These are phyloP conservation scores for Neurospora tetraspora DNA, from an alignment of 495 filamentous ascomycete species.

Conservation along the genomic window DNA sequence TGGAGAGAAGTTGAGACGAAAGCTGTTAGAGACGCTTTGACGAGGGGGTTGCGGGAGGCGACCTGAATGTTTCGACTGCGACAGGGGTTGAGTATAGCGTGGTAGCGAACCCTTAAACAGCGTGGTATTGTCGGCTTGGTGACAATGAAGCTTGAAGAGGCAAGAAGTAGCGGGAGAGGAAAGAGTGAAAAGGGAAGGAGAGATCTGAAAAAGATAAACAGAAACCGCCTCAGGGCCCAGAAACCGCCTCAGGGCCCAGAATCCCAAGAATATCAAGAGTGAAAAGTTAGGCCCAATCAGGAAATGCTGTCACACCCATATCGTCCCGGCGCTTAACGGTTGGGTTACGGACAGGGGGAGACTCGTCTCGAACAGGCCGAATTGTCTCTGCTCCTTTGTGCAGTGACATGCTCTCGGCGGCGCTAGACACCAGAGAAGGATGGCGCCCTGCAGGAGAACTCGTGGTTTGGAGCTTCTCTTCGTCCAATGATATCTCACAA, in stretches of 20 bases:
- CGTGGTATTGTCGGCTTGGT: background rate
- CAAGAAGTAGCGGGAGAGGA: background rate
- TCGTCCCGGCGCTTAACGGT: conserved; percentile 13
- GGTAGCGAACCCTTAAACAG: background rate
- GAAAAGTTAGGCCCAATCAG: background rate
- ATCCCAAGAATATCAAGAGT: conserved; percentile 9
- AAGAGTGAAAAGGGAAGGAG: background rate
- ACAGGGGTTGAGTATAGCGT: conserved; percentile 20
- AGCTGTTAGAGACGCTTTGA: conserved; percentile 33
- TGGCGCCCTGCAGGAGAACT: background rate
- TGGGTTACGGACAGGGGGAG: background rate
- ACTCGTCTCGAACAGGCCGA: background rate
- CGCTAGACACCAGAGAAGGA: background rate
- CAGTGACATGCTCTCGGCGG: background rate
- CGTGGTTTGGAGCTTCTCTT: background rate
- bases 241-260: background rate
- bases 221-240: background rate
- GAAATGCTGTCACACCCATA: conserved; percentile 4
- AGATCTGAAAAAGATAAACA: conserved; percentile 1
- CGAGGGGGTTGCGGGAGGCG: conserved; percentile 16
- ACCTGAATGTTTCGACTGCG: conserved; percentile 29
- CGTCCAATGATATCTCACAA: background rate
- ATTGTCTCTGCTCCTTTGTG: background rate
- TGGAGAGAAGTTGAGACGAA: conserved; percentile 32
- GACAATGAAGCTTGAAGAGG: background rate